Percentiles rank a stretch among this genome's conserved stretches.
phyloP scores from a whole-genome alignment of 257 asterid genomes.

The Jacaranda copaia region DNA sequence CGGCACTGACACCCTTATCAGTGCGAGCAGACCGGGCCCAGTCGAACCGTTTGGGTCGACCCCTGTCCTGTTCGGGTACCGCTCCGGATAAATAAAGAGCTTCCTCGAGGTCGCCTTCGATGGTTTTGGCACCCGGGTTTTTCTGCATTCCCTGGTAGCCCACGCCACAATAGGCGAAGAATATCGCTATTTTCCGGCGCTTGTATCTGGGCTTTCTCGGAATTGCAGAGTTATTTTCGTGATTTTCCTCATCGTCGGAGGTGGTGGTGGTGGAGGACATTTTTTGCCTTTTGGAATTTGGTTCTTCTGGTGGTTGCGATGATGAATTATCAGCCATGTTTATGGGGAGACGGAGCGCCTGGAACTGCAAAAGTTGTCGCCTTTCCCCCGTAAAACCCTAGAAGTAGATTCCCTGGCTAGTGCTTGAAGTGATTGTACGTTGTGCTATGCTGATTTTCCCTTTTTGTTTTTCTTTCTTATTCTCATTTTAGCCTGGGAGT shows the following conservation, averaged over 20 bases:
- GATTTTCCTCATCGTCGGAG: slow-evolving; percentile 58
- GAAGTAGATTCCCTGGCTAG: slow-evolving; percentile 2
- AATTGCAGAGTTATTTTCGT: slow-evolving; percentile 33
- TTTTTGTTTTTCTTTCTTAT: not conserved
- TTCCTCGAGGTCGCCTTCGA: slow-evolving; percentile 96
- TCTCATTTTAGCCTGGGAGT: not conserved
- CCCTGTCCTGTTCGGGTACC: slow-evolving; percentile 81
- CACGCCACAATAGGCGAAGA: slow-evolving; percentile 94
- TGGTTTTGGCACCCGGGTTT: slow-evolving; percentile 97
- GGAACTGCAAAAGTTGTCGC: not conserved
- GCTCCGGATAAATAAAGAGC: slow-evolving; percentile 83
- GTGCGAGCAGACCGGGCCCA: slow-evolving; percentile 96
- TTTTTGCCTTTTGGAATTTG: slow-evolving; percentile 69
- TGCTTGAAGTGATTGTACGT: slow-evolving; percentile 46
- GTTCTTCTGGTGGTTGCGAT: slow-evolving; percentile 41
- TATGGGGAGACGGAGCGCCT: not conserved
- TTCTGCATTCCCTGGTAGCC: slow-evolving; percentile 99
- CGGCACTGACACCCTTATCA: slow-evolving; percentile 98
- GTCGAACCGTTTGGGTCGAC: slow-evolving; percentile 65
- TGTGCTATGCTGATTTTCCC: slow-evolving; percentile 34
- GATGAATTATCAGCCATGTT: slow-evolving; percentile 49
- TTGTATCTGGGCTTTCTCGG: slow-evolving; percentile 65
- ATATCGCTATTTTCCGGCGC: slow-evolving; percentile 90
- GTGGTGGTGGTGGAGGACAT: slow-evolving; percentile 78
- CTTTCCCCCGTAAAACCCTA: slow-evolving; percentile 61